Evolutionary conservation across 352 stramenopile genomes (phyloP).

Genomic region (Pythium brassicae): DNA sequence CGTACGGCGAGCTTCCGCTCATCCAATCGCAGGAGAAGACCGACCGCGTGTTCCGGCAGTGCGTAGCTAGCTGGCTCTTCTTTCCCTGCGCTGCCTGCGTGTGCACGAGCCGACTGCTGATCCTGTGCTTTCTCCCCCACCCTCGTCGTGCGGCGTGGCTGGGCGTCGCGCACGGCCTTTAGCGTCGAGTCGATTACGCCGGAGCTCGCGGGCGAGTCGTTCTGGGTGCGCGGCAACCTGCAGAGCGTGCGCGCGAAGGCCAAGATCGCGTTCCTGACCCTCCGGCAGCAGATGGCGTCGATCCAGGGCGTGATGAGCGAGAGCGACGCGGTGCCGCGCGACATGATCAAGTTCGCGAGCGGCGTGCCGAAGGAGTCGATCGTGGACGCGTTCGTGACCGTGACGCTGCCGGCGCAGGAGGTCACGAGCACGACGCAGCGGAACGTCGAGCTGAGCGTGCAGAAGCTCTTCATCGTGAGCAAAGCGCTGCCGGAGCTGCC

Average conservation of each 20-base stretch:
- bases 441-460: slow-evolving; percentile 93
- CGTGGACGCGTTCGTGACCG: slow-evolving; percentile 93
- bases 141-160: too few relatives aligned
- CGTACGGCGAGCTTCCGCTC: slow-evolving; percentile 85
- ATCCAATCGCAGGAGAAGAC: slow-evolving; percentile 88
- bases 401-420: slow-evolving; percentile 81
- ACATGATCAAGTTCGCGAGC: slow-evolving; percentile 97
- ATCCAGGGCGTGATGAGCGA: slow-evolving; percentile 92
- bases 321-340: slow-evolving; percentile 87
- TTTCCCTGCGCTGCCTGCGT: neutral
- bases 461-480: slow-evolving; percentile 94
- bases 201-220: slow-evolving; percentile 77
- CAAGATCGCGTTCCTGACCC: slow-evolving; percentile 96
- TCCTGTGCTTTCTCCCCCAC: too few relatives aligned
- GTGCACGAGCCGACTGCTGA: neutral
- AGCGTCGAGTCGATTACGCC: slow-evolving; percentile 70
- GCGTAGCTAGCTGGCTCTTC: slow-evolving; percentile 20
- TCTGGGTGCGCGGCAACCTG: slow-evolving; percentile 95
- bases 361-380: slow-evolving; percentile 95
- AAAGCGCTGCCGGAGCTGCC: slow-evolving; percentile 90
- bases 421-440: slow-evolving; percentile 94
- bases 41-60: slow-evolving; percentile 65
- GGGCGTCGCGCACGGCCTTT: too few relatives aligned
- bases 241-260: slow-evolving; percentile 93
- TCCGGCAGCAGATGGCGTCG: slow-evolving; percentile 95